These are phyloP conservation scores for Phaeolepiota aurea DNA, from an alignment of 768 basidiomycete species.

Conservation along the genomic window DNA sequence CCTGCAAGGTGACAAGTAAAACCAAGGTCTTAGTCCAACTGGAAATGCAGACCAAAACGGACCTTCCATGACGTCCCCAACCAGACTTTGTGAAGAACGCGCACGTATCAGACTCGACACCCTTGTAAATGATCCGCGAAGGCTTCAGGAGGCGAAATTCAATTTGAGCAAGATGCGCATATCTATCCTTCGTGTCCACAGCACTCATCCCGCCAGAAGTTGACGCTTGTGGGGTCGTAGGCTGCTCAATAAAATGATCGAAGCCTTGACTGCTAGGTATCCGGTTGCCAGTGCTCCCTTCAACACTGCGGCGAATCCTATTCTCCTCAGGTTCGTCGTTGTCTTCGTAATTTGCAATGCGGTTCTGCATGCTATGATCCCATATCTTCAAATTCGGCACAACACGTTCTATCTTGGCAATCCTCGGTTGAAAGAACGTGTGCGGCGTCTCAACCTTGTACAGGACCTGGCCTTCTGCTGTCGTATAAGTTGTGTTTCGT, in stretches of 20 bases:
- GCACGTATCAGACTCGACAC: conserved; percentile 13
- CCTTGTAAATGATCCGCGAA: conserved; percentile 19
- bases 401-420: conserved; percentile 6
- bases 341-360: conserved; percentile 3
- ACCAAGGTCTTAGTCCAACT: not conserved
- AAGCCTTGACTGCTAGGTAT: too few species aligned
- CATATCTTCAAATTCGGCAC: not conserved
- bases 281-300: too few species aligned
- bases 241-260: too few species aligned
- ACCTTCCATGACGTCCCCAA: conserved; percentile 14
- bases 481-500: conserved; percentile 12
- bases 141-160: conserved; percentile 22
- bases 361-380: conserved; percentile 9
- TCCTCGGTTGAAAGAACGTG: conserved; percentile 8
- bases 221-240: too few species aligned
- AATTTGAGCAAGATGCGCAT: conserved; percentile 22
- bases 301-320: too few species aligned
- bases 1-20: conserved; percentile 3
- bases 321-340: too few species aligned
- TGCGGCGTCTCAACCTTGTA: conserved; percentile 15
- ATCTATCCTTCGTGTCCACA: conserved; percentile 15
- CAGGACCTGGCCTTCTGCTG: conserved; percentile 12
- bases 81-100: conserved; percentile 17
- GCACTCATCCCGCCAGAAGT: not conserved
- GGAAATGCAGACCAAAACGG: not conserved